These are phyloP conservation scores for Dictyostelium intermedium DNA, from an alignment of 78 protist species.

Conservation along the genomic window DNA sequence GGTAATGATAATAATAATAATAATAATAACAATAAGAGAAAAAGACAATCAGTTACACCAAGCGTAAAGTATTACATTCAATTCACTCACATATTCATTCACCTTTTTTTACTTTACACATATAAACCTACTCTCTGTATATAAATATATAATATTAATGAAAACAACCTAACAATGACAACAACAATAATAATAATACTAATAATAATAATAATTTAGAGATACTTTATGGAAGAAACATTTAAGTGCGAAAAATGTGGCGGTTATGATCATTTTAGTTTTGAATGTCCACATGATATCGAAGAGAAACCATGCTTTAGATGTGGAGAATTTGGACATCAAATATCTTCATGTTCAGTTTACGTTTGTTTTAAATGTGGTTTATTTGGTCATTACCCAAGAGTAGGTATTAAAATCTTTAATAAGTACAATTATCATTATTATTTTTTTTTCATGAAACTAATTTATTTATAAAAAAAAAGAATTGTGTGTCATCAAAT, in stretches of 20 bases:
- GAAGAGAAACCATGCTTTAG: slow-evolving; percentile 60
- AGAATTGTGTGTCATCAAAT: neutral
- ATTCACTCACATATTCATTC: neutral
- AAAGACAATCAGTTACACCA: neutral
- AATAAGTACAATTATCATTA: too few species aligned
- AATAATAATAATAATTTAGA: neutral
- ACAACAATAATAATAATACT: neutral
- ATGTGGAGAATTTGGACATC: slow-evolving; percentile 75
- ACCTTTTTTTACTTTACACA: too few species aligned
- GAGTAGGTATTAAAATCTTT: neutral
- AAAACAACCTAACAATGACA: neutral
- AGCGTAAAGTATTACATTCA: neutral
- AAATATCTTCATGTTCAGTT: slow-evolving; percentile 1
- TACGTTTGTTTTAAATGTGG: slow-evolving; percentile 69
- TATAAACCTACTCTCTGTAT: too few species aligned
- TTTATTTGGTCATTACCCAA: slow-evolving; percentile 71
- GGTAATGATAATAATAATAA: neutral
- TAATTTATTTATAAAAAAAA: neutral
- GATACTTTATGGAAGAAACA: slow-evolving; percentile 49
- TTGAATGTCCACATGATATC: slow-evolving; percentile 36
- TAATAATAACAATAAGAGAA: neutral
- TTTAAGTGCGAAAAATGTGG: slow-evolving; percentile 61
- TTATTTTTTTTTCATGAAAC: neutral
- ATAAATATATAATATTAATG: too few species aligned
- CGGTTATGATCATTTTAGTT: slow-evolving; percentile 26